These are phyloP conservation scores for Arachnopeziza araneosa DNA, from an alignment of 2,329 filamentous ascomycete genomes.

Conservation along the genomic window DNA sequence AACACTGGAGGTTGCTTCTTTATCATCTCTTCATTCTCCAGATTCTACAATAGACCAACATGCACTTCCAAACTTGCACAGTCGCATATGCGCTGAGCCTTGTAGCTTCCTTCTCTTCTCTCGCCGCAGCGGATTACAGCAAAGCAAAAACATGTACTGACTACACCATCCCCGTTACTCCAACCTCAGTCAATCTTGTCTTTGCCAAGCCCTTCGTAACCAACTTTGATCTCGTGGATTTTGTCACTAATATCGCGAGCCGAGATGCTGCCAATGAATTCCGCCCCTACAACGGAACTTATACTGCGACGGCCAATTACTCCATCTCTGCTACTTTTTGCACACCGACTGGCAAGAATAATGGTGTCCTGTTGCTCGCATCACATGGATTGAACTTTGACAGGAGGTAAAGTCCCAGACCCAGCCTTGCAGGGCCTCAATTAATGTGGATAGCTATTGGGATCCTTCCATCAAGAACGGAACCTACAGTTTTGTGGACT, in stretches of 20 bases:
- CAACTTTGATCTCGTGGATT: background rate
- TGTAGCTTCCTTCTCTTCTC: background rate
- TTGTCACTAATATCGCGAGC: background rate
- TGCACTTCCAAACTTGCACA: background rate
- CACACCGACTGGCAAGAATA: background rate
- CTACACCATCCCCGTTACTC: slow-evolving; percentile 1
- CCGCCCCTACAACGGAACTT: background rate
- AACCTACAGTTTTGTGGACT: slow-evolving; percentile 33
- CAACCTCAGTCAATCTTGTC: background rate
- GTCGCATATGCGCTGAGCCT: background rate
- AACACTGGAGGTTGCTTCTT: background rate
- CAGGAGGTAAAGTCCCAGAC: background rate
- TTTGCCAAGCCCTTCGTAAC: slow-evolving; percentile 1
- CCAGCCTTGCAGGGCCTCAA: background rate
- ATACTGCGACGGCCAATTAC: background rate
- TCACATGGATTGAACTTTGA: background rate
- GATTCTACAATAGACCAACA: background rate
- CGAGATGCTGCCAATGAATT: background rate
- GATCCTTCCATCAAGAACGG: slow-evolving; percentile 23
- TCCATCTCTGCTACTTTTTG: background rate
- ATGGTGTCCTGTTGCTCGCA: background rate
- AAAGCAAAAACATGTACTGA: background rate
- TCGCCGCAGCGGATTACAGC: background rate
- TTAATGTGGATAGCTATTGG: slow-evolving; percentile 27
- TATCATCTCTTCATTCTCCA: background rate